Conservation (phyloP, 495 filamentous ascomycete species). For the Aspergillus ellipticus region DNA sequence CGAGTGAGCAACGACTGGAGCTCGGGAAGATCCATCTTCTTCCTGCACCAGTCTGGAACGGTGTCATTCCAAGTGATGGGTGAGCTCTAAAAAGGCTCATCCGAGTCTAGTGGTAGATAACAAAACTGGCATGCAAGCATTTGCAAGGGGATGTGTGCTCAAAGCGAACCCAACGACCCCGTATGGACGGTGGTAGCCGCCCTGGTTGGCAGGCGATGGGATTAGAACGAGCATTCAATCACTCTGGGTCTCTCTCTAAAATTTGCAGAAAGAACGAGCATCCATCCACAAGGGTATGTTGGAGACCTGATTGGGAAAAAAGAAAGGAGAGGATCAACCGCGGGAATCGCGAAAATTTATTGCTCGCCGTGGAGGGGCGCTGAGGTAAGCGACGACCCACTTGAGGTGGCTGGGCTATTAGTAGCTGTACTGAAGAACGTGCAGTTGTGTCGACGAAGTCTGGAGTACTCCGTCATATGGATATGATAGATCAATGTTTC, state of each 20-base stretch:
- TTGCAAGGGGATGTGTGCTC: conserved; percentile 34
- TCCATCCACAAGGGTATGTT: conserved; percentile 47
- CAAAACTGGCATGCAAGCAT: neutral
- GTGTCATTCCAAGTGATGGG: neutral
- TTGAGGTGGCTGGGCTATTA: no score
- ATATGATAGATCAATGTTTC: no score
- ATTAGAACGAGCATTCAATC: conserved; percentile 48
- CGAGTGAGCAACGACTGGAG: neutral
- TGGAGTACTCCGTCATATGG: no score
- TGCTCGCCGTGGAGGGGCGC: conserved; percentile 4
- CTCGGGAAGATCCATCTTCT: conserved; percentile 9
- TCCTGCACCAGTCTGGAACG: neutral
- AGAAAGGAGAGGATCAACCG: conserved; percentile 15
- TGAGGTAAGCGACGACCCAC: conserved; percentile 10
- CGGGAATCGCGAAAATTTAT: conserved; percentile 21
- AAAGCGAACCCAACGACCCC: conserved; percentile 49
- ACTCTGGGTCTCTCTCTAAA: conserved; percentile 46
- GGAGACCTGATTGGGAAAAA: conserved; percentile 37
- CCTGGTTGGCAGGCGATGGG: conserved; percentile 34
- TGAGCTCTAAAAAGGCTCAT: neutral
- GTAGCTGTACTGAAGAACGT: no score
- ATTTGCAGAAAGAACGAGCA: conserved; percentile 34
- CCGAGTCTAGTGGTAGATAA: neutral
- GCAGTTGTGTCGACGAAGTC: no score
- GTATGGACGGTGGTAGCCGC: conserved; percentile 15